Evolutionary conservation across 352 stramenopile species (phyloP).

Genomic region (Blastocystis sp.): DNA sequence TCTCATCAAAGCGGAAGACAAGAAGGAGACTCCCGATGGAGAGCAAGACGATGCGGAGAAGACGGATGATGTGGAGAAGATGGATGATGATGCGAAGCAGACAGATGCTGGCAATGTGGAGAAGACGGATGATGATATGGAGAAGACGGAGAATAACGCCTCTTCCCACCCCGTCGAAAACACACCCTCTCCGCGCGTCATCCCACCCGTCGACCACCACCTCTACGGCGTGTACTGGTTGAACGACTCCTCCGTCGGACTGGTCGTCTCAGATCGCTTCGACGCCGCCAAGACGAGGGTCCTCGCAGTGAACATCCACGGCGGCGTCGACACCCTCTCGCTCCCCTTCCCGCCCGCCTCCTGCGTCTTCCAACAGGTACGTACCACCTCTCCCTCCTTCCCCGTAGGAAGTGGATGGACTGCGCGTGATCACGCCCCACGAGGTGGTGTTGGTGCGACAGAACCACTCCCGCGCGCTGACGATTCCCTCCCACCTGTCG

Average conservation of each 20-base stretch:
- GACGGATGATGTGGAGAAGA: too few species aligned
- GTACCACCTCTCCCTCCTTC: neutral
- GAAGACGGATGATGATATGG: too few species aligned
- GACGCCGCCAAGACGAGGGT: neutral
- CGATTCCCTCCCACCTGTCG: constrained; percentile 26
- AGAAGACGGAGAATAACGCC: too few species aligned
- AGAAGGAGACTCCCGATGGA: neutral
- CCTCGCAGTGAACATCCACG: constrained; percentile 66
- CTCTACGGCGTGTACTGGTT: constrained; percentile 61
- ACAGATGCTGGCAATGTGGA: too few species aligned
- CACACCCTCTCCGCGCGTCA: too few species aligned
- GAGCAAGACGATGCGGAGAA: neutral
- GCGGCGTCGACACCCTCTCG: constrained; percentile 20
- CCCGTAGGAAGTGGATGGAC: constrained; percentile 53
- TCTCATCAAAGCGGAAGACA: constrained; percentile 19
- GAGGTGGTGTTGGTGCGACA: constrained; percentile 15
- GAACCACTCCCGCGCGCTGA: constrained; percentile 38
- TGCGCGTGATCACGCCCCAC: constrained; percentile 24
- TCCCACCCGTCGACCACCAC: too few species aligned
- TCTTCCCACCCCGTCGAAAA: too few species aligned
- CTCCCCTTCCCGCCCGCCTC: neutral
- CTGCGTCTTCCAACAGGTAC: constrained; percentile 57
- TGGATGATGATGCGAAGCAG: too few species aligned
- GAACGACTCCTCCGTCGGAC: constrained; percentile 44
- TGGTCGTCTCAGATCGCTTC: constrained; percentile 35